These are phyloP conservation scores for Lathyrus tuberosus DNA, from an alignment of 306 rosid species.

Conservation along the genomic window DNA sequence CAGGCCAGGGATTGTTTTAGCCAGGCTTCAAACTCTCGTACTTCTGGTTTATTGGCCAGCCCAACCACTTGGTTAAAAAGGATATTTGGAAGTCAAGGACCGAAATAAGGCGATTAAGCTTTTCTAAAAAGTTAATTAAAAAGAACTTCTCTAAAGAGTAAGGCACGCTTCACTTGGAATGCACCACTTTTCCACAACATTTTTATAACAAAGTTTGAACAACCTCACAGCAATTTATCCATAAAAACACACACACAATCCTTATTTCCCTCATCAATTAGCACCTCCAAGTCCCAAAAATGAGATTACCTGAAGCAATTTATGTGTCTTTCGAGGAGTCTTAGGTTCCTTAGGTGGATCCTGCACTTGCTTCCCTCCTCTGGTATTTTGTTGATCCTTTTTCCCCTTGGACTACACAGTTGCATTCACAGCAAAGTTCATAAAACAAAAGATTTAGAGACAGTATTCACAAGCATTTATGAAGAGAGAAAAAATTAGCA, in stretches of 20 bases:
- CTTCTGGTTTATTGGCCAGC: no score
- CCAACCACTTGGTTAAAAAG: no score
- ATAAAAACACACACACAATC: slow-evolving; percentile 16
- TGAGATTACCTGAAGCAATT: slow-evolving; percentile 76
- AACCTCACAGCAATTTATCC: slow-evolving; percentile 3
- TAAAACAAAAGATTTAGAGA: background rate
- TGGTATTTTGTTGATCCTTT: slow-evolving; percentile 49
- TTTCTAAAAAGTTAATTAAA: no score
- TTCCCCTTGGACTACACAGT: slow-evolving; percentile 60
- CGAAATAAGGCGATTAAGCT: slow-evolving; percentile 4
- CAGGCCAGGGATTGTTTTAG: no score
- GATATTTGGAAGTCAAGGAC: slow-evolving; percentile 12
- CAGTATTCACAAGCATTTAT: background rate
- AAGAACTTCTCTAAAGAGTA: background rate
- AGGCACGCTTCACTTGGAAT: background rate
- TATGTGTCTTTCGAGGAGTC: slow-evolving; percentile 73
- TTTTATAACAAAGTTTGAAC: background rate
- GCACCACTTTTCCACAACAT: background rate
- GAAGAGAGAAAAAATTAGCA: no score
- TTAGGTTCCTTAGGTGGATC: slow-evolving; percentile 52
- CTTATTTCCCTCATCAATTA: slow-evolving; percentile 19
- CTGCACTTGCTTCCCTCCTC: slow-evolving; percentile 54
- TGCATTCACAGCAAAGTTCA: slow-evolving; percentile 39
- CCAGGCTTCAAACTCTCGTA: no score
- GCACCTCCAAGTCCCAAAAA: background rate